A percentile compares a stretch with the other conserved stretches of the same genome.
These are phyloP conservation scores for Zygosaccharomyces sapae DNA, from an alignment of 1,139 yeast genomes.

Conservation along the genomic window DNA sequence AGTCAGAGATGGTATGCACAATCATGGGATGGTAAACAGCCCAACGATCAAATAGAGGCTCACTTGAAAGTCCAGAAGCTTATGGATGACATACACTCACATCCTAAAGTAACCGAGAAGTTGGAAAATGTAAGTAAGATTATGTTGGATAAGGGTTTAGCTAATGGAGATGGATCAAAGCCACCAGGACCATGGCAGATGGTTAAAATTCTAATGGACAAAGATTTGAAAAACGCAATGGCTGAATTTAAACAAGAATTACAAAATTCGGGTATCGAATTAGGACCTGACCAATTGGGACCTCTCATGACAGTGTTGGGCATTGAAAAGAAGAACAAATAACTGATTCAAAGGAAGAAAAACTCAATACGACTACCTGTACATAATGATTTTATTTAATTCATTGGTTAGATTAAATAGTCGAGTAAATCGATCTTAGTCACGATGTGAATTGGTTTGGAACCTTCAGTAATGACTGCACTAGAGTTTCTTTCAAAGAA, in stretches of 20 bases:
- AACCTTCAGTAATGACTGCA: conserved; percentile 76
- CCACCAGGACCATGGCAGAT: conserved; percentile 28
- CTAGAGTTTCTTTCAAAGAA: conserved; percentile 85
- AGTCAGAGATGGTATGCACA: conserved; percentile 22
- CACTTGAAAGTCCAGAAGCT: conserved; percentile 26
- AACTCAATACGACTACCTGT: conserved; percentile 8
- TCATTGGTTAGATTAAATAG: conserved; percentile 37
- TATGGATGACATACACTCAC: conserved; percentile 26
- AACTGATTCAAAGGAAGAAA: not conserved
- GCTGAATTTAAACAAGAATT: conserved; percentile 24
- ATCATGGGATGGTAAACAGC: conserved; percentile 27
- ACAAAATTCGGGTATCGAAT: conserved; percentile 24
- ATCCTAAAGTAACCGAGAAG: conserved; percentile 25
- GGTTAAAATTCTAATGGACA: conserved; percentile 28
- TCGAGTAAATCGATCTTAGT: conserved; percentile 83
- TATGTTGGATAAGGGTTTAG: conserved; percentile 24
- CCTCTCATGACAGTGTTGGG: conserved; percentile 31
- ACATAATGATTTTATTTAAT: conserved; percentile 4
- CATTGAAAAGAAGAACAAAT: conserved; percentile 20
- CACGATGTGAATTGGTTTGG: conserved; percentile 77
- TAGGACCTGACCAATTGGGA: conserved; percentile 29
- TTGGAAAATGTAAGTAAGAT: conserved; percentile 22
- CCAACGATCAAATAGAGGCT: conserved; percentile 23
- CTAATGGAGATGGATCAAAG: conserved; percentile 19
- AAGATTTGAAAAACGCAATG: conserved; percentile 28